Conservation (phyloP, 2,329 filamentous ascomycete genomes). For the Sporothrix schenckii region DNA sequence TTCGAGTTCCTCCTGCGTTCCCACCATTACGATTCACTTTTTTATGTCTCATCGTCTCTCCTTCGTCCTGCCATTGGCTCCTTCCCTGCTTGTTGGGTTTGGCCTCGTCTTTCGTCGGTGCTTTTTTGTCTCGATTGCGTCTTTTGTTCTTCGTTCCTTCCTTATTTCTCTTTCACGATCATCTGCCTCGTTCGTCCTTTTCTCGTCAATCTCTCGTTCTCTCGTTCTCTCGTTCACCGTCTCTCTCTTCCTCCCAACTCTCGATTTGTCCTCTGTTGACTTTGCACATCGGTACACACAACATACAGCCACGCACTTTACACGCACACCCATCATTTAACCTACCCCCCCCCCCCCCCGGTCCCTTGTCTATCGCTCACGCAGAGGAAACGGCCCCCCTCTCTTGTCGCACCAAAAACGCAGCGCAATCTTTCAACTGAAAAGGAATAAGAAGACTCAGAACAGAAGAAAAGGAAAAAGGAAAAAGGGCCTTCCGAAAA, state of each 20-base stretch:
- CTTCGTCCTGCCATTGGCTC: slow-evolving; percentile 2
- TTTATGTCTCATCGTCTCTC: neutral
- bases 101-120: neutral
- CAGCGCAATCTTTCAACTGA: slow-evolving; percentile 17
- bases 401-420: slow-evolving; percentile 32
- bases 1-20: neutral
- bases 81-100: neutral
- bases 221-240: neutral
- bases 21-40: neutral
- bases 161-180: neutral
- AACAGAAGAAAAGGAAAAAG: slow-evolving; percentile 13
- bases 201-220: neutral
- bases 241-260: neutral
- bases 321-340: neutral
- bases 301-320: slow-evolving; percentile 7
- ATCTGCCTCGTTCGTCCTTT: neutral
- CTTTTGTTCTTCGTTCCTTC: slow-evolving; percentile 1
- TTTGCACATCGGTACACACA: slow-evolving; percentile 9
- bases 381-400: slow-evolving; percentile 20
- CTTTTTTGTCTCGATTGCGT: slow-evolving; percentile 14
- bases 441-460: slow-evolving; percentile 8
- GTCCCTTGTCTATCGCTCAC: slow-evolving; percentile 23
- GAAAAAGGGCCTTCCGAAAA: slow-evolving; percentile 11
- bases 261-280: slow-evolving; percentile 1
- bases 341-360: slow-evolving; percentile 3